Evolutionary conservation across 169 alveolate genomes (phyloP).

Genomic region (Plasmodium knowlesi): DNA sequence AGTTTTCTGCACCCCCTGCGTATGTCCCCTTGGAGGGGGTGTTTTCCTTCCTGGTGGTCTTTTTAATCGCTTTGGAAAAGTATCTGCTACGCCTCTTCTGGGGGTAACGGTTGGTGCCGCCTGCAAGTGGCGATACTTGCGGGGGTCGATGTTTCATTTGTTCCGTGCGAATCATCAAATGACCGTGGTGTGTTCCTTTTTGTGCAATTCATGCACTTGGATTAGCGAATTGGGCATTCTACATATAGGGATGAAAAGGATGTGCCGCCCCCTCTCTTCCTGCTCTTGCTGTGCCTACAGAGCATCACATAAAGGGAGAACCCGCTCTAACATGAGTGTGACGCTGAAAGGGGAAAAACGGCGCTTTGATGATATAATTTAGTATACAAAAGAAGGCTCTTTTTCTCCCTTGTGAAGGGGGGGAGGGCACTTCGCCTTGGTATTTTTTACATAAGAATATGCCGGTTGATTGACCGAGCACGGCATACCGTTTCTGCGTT

Average conservation of each 20-base stretch:
- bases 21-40: background rate
- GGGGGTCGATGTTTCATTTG: background rate
- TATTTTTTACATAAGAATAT: no score
- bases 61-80: slow-evolving; percentile 12
- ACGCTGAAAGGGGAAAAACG: background rate
- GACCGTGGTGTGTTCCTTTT: background rate
- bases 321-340: background rate
- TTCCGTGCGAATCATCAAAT: background rate
- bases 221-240: background rate
- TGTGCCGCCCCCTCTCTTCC: background rate
- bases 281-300: background rate
- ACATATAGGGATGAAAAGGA: background rate
- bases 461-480: background rate
- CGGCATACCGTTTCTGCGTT: background rate
- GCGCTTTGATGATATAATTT: background rate
- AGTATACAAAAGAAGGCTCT: background rate
- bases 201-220: background rate
- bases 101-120: background rate
- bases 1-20: background rate
- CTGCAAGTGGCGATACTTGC: background rate
- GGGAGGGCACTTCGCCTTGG: background rate
- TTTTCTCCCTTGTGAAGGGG: background rate
- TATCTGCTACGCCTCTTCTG: slow-evolving; percentile 27
- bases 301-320: background rate
- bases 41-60: background rate